Evolutionary conservation across 2,329 filamentous ascomycete species (phyloP), one percentile per base, ranked within the genome.

Genomic region (Botrytis porri): DNA sequence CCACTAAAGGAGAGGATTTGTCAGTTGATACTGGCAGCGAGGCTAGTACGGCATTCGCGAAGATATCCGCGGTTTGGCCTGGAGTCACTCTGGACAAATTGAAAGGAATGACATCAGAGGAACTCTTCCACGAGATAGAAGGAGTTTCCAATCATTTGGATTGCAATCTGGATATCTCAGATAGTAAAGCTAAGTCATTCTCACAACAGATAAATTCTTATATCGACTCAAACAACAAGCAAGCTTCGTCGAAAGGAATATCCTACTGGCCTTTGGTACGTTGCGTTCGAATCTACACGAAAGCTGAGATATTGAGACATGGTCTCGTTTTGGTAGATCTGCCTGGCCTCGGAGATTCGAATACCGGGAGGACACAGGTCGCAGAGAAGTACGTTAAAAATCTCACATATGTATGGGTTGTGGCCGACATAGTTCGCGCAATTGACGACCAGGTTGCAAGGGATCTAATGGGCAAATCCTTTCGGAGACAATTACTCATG

Each of bases 61-160:
- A 72, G 39, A 67, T 72, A 9, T 67, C 61, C n/a, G 70, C 70
- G 0, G 62, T 71, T 22, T 71, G 51, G 37, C 70, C 70, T 12
- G 39, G 10, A 4, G 25, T 72, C 1, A 57, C 35, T 67, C 41
- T 59, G 12, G 5, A 7, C n/a, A 59, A 65, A 37, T 4, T 71
- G 0, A 61, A 20, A 3, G 51, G 45, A 0, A 66, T 66, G 45
- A 71, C 48, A 22, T n/a, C 43, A 0, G 14, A 66, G 0, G 20
- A 66, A 16, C 22, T 66, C 2, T 59, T 66, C 29, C 12, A 66
- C 4, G 20, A 66, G 25, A 8, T 41, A 1, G 43, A 43, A 1
- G 70, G 54, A 2, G 45, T 65, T 12, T 71, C 70, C 0, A 3
- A 45, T 4, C 20, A 39, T 25, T 39, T 66, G n/a, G 62, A 66